Evolutionary conservation across 768 basidiomycete species (phyloP).

Genomic region (Exidia glandulosa): DNA sequence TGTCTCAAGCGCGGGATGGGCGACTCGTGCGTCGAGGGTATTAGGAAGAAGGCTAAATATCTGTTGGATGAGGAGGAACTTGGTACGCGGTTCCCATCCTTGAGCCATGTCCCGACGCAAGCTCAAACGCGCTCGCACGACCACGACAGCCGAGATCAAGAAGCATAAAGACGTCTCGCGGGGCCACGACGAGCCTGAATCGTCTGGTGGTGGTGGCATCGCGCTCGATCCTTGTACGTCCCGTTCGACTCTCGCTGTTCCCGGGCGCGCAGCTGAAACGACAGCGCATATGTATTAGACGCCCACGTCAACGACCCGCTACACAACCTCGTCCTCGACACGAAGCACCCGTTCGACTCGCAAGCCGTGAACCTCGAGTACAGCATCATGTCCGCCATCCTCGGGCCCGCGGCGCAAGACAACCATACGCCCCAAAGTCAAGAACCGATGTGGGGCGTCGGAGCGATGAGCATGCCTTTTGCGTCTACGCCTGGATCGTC

Average conservation of each 20-base stretch:
- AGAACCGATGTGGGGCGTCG: not conserved
- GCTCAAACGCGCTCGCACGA: too few relatives aligned
- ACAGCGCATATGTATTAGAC: not conserved
- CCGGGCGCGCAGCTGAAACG: not conserved
- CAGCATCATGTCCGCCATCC: slow-evolving; percentile 84
- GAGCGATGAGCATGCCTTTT: not conserved
- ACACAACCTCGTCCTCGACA: slow-evolving; percentile 50
- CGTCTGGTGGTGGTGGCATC: too few relatives aligned
- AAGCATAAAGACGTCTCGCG: not conserved
- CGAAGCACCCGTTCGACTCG: slow-evolving; percentile 61
- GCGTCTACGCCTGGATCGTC: too few relatives aligned
- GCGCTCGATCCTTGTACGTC: too few relatives aligned
- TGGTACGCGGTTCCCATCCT: slow-evolving; percentile 33
- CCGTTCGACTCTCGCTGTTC: not conserved
- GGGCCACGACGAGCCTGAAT: not conserved
- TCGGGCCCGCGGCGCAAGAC: slow-evolving; percentile 31
- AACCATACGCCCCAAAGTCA: not conserved
- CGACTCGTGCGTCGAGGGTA: slow-evolving; percentile 82
- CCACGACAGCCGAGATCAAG: not conserved
- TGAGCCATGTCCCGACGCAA: not conserved
- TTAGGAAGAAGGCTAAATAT: slow-evolving; percentile 97
- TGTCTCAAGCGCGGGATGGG: slow-evolving; percentile 91
- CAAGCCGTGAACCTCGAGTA: slow-evolving; percentile 93
- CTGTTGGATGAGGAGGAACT: slow-evolving; percentile 89
- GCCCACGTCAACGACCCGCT: slow-evolving; percentile 45